Conservation (phyloP, 306 rosid species). For the Cucurbita maxima region DNA sequence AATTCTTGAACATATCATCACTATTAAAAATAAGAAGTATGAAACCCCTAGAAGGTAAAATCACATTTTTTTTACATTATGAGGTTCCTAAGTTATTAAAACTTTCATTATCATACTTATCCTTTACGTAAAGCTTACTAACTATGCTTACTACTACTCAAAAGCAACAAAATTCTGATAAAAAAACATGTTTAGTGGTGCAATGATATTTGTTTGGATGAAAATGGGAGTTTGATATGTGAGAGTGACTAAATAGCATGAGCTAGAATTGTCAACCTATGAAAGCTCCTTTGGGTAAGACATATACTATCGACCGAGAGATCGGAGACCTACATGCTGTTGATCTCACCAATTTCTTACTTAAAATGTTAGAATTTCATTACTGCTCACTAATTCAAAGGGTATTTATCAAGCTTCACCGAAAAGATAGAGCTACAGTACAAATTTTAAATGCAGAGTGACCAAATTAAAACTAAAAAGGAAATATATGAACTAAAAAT, state of each 20-base stretch:
- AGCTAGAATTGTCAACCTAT: neutral
- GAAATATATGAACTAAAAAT: neutral
- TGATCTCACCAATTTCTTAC: neutral
- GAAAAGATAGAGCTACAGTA: neutral
- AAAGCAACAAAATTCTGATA: neutral
- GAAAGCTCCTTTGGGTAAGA: no score
- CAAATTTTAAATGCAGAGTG: neutral
- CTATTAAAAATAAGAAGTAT: neutral
- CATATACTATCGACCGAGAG: no score
- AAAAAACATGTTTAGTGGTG: neutral
- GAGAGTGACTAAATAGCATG: neutral
- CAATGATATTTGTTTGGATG: neutral
- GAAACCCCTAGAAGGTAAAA: no score
- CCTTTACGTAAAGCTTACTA: neutral
- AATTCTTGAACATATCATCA: neutral
- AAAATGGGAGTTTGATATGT: no score
- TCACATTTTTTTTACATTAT: neutral
- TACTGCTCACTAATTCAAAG: neutral
- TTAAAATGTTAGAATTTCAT: neutral
- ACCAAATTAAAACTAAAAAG: neutral
- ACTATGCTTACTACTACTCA: neutral
- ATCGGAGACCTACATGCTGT: no score
- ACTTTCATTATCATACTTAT: neutral
- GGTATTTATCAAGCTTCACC: neutral
- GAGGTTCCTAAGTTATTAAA: neutral